These are phyloP conservation scores for Ceratocystis diversiconidia DNA, from an alignment of 2,329 filamentous ascomycete species.

Conservation along the genomic window DNA sequence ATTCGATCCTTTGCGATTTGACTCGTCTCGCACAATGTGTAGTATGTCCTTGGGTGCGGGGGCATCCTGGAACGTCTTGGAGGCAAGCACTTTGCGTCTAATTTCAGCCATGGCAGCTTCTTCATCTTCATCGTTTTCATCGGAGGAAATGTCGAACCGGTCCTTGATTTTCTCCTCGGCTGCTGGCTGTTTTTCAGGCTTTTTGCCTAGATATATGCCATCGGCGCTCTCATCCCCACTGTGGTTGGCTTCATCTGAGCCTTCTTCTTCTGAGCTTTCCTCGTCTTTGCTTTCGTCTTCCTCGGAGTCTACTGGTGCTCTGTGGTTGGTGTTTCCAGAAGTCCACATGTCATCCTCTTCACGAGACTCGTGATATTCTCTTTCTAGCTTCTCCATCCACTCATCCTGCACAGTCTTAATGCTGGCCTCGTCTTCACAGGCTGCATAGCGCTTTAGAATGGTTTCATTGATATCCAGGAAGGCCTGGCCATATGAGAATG, in stretches of 20 bases:
- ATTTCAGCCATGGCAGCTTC: constrained; percentile 83
- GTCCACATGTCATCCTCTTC: constrained; percentile 71
- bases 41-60: constrained; percentile 33
- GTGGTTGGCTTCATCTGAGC: constrained; percentile 32
- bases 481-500: constrained; percentile 75
- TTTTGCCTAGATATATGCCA: constrained; percentile 47
- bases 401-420: constrained; percentile 73
- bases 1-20: constrained; percentile 3
- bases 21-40: background rate
- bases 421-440: constrained; percentile 64
- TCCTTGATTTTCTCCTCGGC: constrained; percentile 35
- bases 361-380: constrained; percentile 72
- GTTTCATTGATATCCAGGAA: constrained; percentile 85
- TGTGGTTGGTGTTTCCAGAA: constrained; percentile 74
- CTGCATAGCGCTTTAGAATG: constrained; percentile 70
- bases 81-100: constrained; percentile 74
- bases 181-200: constrained; percentile 26
- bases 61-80: constrained; percentile 58
- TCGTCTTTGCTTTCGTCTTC: constrained; percentile 41
- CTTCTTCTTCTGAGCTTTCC: constrained; percentile 35
- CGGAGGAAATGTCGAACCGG: constrained; percentile 63
- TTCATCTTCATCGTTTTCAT: constrained; percentile 75
- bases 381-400: constrained; percentile 82
- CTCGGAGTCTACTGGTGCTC: constrained; percentile 36
- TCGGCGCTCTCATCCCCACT: constrained; percentile 35